These are phyloP conservation scores for Francoa sonchifolia DNA, from an alignment of 441 rosid species.

Conservation along the genomic window DNA sequence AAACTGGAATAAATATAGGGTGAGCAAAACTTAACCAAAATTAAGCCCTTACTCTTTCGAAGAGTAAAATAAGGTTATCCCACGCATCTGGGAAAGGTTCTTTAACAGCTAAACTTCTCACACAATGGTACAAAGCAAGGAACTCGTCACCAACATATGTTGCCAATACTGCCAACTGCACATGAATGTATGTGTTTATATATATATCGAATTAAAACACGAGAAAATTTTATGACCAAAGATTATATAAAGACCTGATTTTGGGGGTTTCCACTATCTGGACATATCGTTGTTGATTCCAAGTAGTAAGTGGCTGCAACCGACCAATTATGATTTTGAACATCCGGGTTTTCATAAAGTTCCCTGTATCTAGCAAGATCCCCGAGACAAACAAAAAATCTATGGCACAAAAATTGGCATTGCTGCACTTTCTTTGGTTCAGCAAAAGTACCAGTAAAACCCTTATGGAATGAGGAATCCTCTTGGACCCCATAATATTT, in stretches of 20 bases:
- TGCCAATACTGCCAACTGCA: constrained; percentile 83
- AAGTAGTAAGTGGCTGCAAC: constrained; percentile 55
- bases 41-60: constrained; percentile 54
- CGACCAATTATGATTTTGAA: constrained; percentile 55
- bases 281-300: constrained; percentile 68
- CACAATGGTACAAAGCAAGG: constrained; percentile 76
- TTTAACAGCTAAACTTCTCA: constrained; percentile 87
- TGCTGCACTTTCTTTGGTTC: constrained; percentile 30
- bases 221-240: not conserved
- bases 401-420: constrained; percentile 59
- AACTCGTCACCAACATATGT: constrained; percentile 78
- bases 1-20: not conserved
- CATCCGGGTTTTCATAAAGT: constrained; percentile 33
- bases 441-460: constrained; percentile 14
- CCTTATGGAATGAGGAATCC: constrained; percentile 22
- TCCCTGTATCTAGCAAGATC: constrained; percentile 86
- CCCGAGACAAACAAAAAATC: constrained; percentile 78
- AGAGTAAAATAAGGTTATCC: constrained; percentile 59
- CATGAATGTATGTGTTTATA: constrained; percentile 6
- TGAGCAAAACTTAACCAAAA: constrained; percentile 6
- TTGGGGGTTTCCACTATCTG: constrained; percentile 83
- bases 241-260: constrained; percentile 51
- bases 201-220: not conserved
- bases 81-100: constrained; percentile 89
- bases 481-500: constrained; percentile 29